These are phyloP conservation scores for Flaveria linearis DNA, from an alignment of 129 eudicot genomes.

Conservation along the genomic window DNA sequence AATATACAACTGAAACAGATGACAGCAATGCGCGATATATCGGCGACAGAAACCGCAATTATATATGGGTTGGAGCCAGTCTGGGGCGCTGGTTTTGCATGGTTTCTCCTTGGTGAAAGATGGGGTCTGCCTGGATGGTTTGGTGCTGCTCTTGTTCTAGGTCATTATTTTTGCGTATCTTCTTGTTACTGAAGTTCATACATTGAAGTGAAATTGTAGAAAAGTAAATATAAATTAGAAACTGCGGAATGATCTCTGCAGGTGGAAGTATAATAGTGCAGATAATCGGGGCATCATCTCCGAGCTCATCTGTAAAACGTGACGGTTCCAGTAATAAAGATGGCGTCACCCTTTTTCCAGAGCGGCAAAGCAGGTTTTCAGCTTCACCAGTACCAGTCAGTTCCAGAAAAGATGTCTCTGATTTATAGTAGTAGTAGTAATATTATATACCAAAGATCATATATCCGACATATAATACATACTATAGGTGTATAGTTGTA, in stretches of 20 bases:
- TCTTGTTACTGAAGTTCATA: not conserved
- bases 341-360: conserved; percentile 34
- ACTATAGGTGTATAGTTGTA: not conserved
- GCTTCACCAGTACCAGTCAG: conserved; percentile 53
- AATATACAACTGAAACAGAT: conserved; percentile 43
- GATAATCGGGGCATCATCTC: conserved; percentile 60
- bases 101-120: conserved; percentile 94
- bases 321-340: conserved; percentile 25
- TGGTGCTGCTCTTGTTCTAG: conserved; percentile 87
- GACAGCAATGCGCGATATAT: conserved; percentile 86
- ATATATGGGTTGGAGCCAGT: conserved; percentile 86
- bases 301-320: conserved; percentile 17
- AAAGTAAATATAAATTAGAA: not conserved
- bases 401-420: conserved; percentile 42
- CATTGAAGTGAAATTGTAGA: not conserved
- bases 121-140: conserved; percentile 90
- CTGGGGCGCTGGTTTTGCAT: conserved; percentile 98
- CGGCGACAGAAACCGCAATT: conserved; percentile 92
- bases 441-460: conserved; percentile 6
- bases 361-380: conserved; percentile 44
- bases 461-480: not conserved
- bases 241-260: conserved; percentile 25
- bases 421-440: conserved; percentile 38
- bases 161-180: conserved; percentile 21
- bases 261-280: conserved; percentile 91